Conservation (phyloP, 192 early-diverging fungal genomes). For the Mortierella hygrophila region DNA sequence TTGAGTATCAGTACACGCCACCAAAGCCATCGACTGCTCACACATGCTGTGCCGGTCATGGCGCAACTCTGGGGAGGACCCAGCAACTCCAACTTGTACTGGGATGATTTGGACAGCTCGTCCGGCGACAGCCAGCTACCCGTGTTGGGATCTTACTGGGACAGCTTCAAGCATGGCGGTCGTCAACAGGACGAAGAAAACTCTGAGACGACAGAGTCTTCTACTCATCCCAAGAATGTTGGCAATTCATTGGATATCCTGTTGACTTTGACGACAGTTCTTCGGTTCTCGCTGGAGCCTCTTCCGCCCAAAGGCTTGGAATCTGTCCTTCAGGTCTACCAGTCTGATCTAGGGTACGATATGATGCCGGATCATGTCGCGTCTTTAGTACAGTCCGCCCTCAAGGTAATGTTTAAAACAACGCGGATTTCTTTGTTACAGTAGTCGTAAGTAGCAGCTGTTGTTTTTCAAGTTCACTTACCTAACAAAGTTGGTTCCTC, state of each 20-base stretch:
- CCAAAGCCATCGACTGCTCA: slow-evolving; percentile 25
- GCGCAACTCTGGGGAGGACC: slow-evolving; percentile 10
- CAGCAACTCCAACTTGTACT: slow-evolving; percentile 1
- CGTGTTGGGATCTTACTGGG: slow-evolving; percentile 24
- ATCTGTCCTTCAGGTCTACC: background rate
- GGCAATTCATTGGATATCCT: background rate
- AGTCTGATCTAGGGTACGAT: slow-evolving; percentile 22
- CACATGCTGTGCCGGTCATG: slow-evolving; percentile 15
- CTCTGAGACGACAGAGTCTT: too few species aligned
- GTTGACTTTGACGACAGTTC: slow-evolving; percentile 8
- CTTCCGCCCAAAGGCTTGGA: background rate
- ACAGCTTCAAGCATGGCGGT: background rate
- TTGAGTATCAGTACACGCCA: slow-evolving; percentile 32
- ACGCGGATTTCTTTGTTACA: background rate
- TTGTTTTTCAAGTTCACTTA: too few species aligned
- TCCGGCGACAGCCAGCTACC: background rate
- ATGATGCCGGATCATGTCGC: slow-evolving; percentile 28
- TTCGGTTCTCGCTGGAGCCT: slow-evolving; percentile 35
- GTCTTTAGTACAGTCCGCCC: slow-evolving; percentile 22
- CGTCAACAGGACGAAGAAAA: background rate
- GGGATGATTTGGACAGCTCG: slow-evolving; percentile 2
- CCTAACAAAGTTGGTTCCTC: too few species aligned
- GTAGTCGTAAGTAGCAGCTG: too few species aligned
- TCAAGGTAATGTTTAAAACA: slow-evolving; percentile 25
- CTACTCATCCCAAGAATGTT: background rate